Base-by-base conservation (phyloP, 768 basidiomycete genomes). In the Leccinum barrowsii region DNA sequence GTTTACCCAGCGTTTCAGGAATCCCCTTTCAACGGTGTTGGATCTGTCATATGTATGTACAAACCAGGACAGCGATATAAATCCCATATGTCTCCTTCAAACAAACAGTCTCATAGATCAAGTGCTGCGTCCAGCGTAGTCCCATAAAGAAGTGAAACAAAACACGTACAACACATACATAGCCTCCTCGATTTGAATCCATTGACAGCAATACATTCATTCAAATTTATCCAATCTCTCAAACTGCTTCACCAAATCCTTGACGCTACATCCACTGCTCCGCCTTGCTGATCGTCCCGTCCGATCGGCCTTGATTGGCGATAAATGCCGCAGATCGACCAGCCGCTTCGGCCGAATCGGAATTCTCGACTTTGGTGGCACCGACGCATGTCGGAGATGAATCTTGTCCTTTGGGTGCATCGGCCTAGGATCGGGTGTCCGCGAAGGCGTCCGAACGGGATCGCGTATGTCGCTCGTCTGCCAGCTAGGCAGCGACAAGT, bases 241-340 rank as follows among this genome's bases (percentile, higher is more conserved):
- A 64, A 85, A 92, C 30, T 76, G 80, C 68, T 73, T 78, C 53
- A 90, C 82, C 55, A 92, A 69, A 53, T 91, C 89, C 71, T 81
- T 89, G 57, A 92, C 90, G 64, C 87, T 90, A 52, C 80, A 78
- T 13, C 81, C 82, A 64, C 89, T 89, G 58, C 82, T 84, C 65
- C 85, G 76, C 57, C 89, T 74, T n/a, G 51, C 22, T 28, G 75
- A 75, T 49, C 75, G 70, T 2, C 64, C 61, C 17, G 66, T 66
- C 3, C 72, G 69, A 15, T 77, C 73, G 7, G 77, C 70, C 13
- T 79, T 73, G 22, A 75, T 77, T 52, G 82, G 80, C 22, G 72
- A 74, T 21, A 57, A 56, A 42, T 68, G 73, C 22, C 76, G 71
- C 37, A 89, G 74, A 51, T 87, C 78, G 3, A 87, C 82, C 11